Conservation (phyloP, 2,329 filamentous ascomycete genomes). For the Colletotrichum gigasporum region DNA sequence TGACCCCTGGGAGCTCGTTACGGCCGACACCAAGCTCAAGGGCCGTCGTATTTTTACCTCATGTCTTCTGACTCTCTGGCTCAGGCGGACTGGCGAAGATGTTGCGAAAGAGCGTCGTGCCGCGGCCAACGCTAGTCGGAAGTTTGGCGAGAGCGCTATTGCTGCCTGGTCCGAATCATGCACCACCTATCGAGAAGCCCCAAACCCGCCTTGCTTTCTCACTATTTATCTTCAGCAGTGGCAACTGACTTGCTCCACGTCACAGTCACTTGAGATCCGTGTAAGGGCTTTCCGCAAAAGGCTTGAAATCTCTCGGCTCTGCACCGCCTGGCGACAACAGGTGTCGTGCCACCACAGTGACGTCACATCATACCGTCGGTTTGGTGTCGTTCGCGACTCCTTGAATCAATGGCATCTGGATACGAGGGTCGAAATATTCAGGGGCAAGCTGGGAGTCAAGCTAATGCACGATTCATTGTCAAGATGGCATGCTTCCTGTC, state of each 20-base stretch:
- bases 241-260: not conserved
- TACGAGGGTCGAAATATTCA: conserved; percentile 6
- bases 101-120: not conserved
- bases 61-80: conserved; percentile 8
- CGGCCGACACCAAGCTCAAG: conserved; percentile 18
- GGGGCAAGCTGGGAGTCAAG: conserved; percentile 9
- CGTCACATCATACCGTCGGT: not conserved
- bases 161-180: conserved; percentile 4
- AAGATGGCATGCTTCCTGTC: conserved; percentile 17
- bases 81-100: conserved; percentile 4
- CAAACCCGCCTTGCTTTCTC: not conserved
- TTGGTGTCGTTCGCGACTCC: not conserved
- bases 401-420: conserved; percentile 16
- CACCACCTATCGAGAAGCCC: not conserved
- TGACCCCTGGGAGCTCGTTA: conserved; percentile 34
- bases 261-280: not conserved
- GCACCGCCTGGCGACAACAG: conserved; percentile 3
- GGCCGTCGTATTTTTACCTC: conserved; percentile 16
- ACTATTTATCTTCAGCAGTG: conserved; percentile 5
- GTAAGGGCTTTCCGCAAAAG: not conserved
- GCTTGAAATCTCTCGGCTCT: not conserved
- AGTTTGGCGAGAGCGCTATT: not conserved
- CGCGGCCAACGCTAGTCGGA: not conserved
- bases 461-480: not conserved
- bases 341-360: not conserved